phyloP scores from a whole-genome alignment of 371 early-diverging fungal genomes.

The Apophysomyces sp. region DNA sequence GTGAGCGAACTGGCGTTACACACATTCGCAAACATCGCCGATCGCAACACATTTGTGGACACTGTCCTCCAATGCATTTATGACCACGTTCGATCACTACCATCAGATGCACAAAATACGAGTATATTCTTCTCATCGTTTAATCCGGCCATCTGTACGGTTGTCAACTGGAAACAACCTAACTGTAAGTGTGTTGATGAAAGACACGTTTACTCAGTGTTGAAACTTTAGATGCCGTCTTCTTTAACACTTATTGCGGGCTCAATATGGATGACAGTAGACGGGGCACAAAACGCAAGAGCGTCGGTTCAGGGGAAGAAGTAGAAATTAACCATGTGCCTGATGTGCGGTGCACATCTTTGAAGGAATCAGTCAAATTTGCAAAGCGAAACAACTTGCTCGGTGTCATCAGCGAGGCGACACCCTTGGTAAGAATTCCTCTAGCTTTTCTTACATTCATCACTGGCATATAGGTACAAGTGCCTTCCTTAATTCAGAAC shows the following conservation, averaged over 20 bases:
- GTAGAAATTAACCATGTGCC: conserved; percentile 20
- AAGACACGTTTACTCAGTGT: not conserved
- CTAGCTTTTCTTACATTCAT: not conserved
- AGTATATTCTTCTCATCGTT: conserved; percentile 80
- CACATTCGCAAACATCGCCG: conserved; percentile 58
- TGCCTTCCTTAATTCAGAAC: conserved; percentile 82
- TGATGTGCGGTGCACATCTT: conserved; percentile 53
- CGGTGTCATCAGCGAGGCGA: conserved; percentile 87
- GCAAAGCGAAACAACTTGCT: conserved; percentile 76
- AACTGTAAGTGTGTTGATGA: conserved; percentile 67
- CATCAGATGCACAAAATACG: conserved; percentile 29
- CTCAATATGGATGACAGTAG: conserved; percentile 44
- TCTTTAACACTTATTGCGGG: conserved; percentile 81
- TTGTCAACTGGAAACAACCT: conserved; percentile 97
- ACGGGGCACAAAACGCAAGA: conserved; percentile 45
- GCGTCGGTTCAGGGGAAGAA: conserved; percentile 13
- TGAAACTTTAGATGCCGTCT: conserved; percentile 72
- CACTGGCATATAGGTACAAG: conserved; percentile 66
- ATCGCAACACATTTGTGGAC: conserved; percentile 83
- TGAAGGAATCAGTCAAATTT: conserved; percentile 75
- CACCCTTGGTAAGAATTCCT: conserved; percentile 66
- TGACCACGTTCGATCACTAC: conserved; percentile 50
- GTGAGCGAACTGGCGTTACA: conserved; percentile 51
- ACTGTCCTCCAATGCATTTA: conserved; percentile 81
- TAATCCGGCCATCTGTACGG: conserved; percentile 88